Evolutionary conservation across 2,329 filamentous ascomycete genomes (phyloP).

Genomic region (Arthrobotrys entomopaga): DNA sequence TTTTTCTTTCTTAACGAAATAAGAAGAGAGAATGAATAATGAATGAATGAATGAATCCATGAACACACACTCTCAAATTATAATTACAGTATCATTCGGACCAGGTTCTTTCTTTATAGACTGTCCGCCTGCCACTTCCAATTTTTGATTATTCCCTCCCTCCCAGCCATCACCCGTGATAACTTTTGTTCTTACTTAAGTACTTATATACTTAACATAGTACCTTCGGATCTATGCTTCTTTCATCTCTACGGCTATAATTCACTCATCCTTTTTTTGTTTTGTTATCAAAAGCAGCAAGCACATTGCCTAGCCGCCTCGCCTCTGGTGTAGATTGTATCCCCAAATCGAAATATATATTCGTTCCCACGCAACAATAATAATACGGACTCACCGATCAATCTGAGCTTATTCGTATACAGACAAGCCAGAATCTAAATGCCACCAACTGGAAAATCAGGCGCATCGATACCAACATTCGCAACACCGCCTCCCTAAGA

Average conservation of each 20-base stretch:
- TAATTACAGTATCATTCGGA: too few species aligned
- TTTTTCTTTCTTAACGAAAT: conserved; percentile 19
- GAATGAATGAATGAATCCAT: background rate
- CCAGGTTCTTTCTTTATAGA: conserved; percentile 34
- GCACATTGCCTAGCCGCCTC: too few species aligned
- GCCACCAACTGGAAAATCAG: conserved; percentile 40
- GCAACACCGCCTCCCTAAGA: conserved; percentile 52
- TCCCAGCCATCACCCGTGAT: conserved; percentile 3
- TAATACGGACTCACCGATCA: conserved; percentile 2
- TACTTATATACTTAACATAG: too few species aligned
- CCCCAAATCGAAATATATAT: background rate
- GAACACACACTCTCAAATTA: too few species aligned
- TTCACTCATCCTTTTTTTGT: conserved; percentile 7
- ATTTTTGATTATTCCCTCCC: conserved; percentile 13
- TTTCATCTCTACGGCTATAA: background rate
- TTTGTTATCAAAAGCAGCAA: background rate
- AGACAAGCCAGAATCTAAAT: conserved; percentile 33
- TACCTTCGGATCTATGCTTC: too few species aligned
- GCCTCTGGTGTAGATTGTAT: too few species aligned
- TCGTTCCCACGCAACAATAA: conserved; percentile 1
- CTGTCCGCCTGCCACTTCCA: conserved; percentile 29
- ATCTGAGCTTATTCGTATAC: conserved; percentile 4
- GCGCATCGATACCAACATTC: conserved; percentile 45
- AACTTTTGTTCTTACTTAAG: too few species aligned
- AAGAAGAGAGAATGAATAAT: background rate